These are phyloP conservation scores for Xylariaceae sp. DNA, from an alignment of 2,329 filamentous ascomycete species.

Conservation along the genomic window DNA sequence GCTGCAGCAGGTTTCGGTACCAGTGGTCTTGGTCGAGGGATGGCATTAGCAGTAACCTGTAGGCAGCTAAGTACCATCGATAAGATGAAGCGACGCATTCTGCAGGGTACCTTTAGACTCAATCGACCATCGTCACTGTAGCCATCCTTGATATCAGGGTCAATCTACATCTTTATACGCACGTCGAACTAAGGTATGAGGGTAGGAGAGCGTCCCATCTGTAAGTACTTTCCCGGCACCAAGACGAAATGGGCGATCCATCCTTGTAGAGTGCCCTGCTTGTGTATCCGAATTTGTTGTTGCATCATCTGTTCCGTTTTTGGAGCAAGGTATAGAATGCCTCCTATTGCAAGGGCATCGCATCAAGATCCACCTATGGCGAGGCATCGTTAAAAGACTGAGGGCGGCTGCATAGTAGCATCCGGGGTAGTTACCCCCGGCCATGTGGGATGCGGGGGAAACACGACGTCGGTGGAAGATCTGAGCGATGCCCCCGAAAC, in stretches of 20 bases:
- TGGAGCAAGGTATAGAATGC: neutral
- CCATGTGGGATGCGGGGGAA: neutral
- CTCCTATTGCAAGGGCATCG: neutral
- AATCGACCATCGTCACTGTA: neutral
- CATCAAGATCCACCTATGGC: constrained; percentile 3
- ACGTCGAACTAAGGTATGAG: neutral
- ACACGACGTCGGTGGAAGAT: neutral
- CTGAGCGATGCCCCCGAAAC: neutral
- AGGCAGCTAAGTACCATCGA: constrained; percentile 11
- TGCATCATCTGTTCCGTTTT: neutral
- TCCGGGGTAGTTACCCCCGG: constrained; percentile 5
- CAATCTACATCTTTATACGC: neutral
- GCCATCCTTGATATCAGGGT: no score
- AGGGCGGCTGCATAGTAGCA: neutral
- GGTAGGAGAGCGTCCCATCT: neutral
- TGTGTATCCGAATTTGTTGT: neutral
- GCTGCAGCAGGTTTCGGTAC: constrained; percentile 9
- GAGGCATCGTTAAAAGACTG: neutral
- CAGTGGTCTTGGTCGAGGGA: constrained; percentile 21
- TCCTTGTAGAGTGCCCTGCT: neutral
- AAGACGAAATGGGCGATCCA: neutral
- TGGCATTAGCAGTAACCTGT: constrained; percentile 1
- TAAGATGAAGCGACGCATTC: constrained; percentile 15
- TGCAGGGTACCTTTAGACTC: neutral
- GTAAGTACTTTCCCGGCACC: neutral